Percentiles rank a stretch among this genome's conserved stretches.
Conservation (phyloP, 257 asterid genomes). For the Solanum pennellii region DNA sequence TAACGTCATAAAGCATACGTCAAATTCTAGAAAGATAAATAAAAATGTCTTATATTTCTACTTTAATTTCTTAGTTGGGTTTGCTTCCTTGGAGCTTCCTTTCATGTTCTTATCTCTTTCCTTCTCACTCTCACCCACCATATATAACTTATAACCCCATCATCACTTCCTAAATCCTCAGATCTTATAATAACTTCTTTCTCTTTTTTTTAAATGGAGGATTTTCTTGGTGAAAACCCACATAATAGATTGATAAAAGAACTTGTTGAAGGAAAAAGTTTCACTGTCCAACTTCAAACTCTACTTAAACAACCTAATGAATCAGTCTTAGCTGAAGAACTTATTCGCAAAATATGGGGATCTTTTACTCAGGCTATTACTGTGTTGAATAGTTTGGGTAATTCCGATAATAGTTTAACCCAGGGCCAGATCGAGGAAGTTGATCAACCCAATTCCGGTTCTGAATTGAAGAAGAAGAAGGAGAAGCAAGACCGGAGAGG, state of each 20-base stretch:
- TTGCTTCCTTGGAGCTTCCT: slow-evolving; percentile 18
- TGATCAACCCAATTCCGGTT: slow-evolving; percentile 9
- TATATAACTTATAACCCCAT: neutral
- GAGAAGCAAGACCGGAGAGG: slow-evolving; percentile 47
- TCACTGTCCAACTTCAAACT: slow-evolving; percentile 25
- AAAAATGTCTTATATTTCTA: neutral
- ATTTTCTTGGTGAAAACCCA: neutral
- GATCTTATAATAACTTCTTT: neutral
- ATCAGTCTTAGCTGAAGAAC: slow-evolving; percentile 9
- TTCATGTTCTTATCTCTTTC: slow-evolving; percentile 21
- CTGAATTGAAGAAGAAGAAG: slow-evolving; percentile 5
- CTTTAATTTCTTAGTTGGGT: slow-evolving; percentile 1
- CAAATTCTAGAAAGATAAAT: neutral
- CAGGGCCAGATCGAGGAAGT: slow-evolving; percentile 18
- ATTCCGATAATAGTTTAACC: neutral
- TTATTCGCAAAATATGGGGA: slow-evolving; percentile 19
- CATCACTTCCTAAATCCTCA: neutral
- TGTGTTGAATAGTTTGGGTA: slow-evolving; percentile 1
- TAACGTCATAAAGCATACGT: neutral
- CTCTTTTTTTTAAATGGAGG: too few relatives aligned
- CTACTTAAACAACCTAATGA: slow-evolving; percentile 11
- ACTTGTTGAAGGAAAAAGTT: slow-evolving; percentile 34
- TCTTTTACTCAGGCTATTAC: slow-evolving; percentile 34
- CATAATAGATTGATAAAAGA: slow-evolving; percentile 6
- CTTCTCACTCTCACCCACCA: neutral